These are phyloP conservation scores for Thelonectria blattea DNA, from an alignment of 2,329 filamentous ascomycete species.

Conservation along the genomic window DNA sequence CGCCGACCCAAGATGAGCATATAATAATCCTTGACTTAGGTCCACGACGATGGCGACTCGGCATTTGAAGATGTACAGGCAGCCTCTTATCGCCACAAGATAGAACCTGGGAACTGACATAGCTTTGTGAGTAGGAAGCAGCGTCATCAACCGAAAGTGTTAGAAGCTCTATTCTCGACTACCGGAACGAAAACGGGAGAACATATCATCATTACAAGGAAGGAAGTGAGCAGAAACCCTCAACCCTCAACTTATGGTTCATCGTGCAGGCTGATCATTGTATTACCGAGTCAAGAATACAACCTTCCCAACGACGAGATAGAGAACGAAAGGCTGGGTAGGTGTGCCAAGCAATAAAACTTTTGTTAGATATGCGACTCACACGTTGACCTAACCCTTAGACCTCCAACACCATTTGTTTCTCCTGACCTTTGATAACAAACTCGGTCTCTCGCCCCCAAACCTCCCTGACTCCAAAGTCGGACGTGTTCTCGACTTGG, in stretches of 20 bases:
- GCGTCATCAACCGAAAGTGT: slow-evolving; percentile 7
- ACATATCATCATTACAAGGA: slow-evolving; percentile 20
- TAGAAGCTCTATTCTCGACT: slow-evolving; percentile 14
- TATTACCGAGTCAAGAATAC: not conserved
- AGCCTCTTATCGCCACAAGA: too few species aligned
- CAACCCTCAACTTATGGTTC: not conserved
- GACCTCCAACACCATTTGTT: slow-evolving; percentile 34
- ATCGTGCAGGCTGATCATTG: not conserved
- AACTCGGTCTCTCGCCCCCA: slow-evolving; percentile 29
- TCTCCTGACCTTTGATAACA: slow-evolving; percentile 35
- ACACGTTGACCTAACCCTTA: not conserved
- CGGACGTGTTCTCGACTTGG: slow-evolving; percentile 34
- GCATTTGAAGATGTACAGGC: too few species aligned
- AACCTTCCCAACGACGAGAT: slow-evolving; percentile 11
- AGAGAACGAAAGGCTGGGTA: slow-evolving; percentile 14
- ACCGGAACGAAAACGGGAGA: slow-evolving; percentile 15
- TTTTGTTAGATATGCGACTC: not conserved
- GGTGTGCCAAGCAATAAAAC: not conserved
- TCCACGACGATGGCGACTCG: too few species aligned
- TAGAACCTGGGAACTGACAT: too few species aligned
- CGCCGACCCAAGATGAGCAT: too few species aligned
- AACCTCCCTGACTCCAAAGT: not conserved
- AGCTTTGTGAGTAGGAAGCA: not conserved
- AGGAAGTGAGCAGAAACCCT: not conserved
- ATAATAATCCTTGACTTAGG: too few species aligned